These are phyloP conservation scores for Parmelia sp. DNA, from an alignment of 495 filamentous ascomycete genomes.

Conservation along the genomic window DNA sequence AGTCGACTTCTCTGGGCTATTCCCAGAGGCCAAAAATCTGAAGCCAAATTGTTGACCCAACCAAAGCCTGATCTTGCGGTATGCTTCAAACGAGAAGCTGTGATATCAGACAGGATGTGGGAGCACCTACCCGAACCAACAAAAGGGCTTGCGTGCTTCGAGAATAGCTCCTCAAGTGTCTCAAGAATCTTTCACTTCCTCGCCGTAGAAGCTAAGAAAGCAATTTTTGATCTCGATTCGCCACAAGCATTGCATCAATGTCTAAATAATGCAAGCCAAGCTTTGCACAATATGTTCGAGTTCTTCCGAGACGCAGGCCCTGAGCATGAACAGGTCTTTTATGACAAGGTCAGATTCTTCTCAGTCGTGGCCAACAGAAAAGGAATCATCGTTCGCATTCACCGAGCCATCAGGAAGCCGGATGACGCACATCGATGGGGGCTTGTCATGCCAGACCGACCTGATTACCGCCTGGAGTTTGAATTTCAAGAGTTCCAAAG, in stretches of 20 bases:
- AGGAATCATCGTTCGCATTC: slow-evolving; percentile 2
- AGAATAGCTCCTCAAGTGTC: neutral
- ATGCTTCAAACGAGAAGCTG: slow-evolving; percentile 1
- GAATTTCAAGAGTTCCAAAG: slow-evolving; percentile 2
- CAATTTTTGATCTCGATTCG: neutral
- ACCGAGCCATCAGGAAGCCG: neutral
- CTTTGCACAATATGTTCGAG: slow-evolving; percentile 26
- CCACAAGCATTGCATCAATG: slow-evolving; percentile 5
- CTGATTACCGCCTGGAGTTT: neutral
- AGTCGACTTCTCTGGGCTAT: neutral
- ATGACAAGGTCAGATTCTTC: slow-evolving; percentile 1
- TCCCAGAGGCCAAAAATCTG: no score
- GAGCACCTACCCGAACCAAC: neutral
- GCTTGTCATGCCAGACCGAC: neutral
- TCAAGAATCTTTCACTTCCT: slow-evolving; percentile 8
- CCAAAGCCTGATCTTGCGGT: slow-evolving; percentile 12
- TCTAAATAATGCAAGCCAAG: slow-evolving; percentile 24
- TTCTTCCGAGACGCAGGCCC: slow-evolving; percentile 20
- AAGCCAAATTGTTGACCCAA: neutral
- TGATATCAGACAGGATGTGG: neutral
- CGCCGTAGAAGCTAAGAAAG: neutral
- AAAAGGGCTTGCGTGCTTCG: slow-evolving; percentile 6
- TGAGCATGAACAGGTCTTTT: slow-evolving; percentile 12
- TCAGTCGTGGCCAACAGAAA: slow-evolving; percentile 3
- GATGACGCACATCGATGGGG: neutral